These are phyloP conservation scores for Aegle marmelos DNA, from an alignment of 345 rosid genomes.

Conservation along the genomic window DNA sequence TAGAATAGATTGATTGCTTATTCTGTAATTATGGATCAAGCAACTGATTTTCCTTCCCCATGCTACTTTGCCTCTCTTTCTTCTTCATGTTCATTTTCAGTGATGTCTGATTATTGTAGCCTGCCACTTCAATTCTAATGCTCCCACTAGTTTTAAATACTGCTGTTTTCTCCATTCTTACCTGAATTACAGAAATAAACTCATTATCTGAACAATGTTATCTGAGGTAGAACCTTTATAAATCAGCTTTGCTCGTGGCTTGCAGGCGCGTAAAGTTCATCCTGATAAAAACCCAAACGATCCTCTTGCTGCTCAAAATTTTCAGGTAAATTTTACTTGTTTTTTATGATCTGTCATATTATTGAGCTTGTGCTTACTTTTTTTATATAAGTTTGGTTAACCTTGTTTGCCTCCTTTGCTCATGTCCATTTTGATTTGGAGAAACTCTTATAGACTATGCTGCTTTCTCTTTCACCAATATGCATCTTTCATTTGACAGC, in stretches of 20 bases:
- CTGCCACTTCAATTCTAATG: neutral
- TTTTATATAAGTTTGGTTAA: neutral
- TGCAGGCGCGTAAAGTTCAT: constrained; percentile 97
- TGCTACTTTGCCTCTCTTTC: neutral
- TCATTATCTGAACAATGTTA: neutral
- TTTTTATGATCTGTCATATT: neutral
- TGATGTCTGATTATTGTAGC: neutral
- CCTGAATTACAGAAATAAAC: neutral
- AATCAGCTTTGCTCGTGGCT: neutral
- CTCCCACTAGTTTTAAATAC: neutral
- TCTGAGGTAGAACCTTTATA: neutral
- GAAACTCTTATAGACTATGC: neutral
- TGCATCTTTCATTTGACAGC: neutral
- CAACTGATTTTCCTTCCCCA: neutral
- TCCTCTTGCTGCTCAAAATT: constrained; percentile 87
- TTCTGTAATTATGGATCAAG: neutral
- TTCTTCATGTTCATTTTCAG: neutral
- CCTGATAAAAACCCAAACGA: constrained; percentile 95
- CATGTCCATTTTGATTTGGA: no score
- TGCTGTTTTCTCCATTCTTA: neutral
- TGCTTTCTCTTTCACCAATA: neutral
- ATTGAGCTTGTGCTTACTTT: neutral
- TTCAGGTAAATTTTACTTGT: constrained; percentile 58
- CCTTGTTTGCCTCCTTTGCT: neutral
- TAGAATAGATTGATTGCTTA: neutral